Conservation (phyloP, 768 basidiomycete species). For the Podaxis pistillaris region DNA sequence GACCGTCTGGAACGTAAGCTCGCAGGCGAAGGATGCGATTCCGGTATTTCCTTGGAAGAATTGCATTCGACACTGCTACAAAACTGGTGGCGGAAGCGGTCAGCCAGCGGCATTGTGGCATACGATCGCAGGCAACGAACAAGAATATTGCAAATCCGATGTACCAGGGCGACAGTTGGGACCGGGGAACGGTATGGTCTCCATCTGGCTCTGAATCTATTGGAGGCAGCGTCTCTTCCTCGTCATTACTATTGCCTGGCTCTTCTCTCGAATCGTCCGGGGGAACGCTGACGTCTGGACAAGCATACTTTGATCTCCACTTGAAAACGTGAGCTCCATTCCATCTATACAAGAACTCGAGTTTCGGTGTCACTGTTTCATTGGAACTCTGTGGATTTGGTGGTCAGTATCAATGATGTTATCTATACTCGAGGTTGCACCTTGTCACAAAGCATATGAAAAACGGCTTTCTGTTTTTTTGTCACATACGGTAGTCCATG, state of each 20-base stretch:
- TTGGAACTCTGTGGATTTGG: background rate
- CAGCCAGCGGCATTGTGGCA: background rate
- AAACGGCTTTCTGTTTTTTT: slow-evolving; percentile 28
- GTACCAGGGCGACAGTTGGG: background rate
- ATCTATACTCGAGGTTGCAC: background rate
- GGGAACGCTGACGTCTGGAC: slow-evolving; percentile 15
- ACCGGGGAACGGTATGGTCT: background rate
- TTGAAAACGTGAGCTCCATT: slow-evolving; percentile 27
- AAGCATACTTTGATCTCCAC: slow-evolving; percentile 25
- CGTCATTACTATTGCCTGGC: background rate
- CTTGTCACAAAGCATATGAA: slow-evolving; percentile 29
- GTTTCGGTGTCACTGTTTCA: slow-evolving; percentile 13
- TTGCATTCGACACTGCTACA: background rate
- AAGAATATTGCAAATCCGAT: background rate
- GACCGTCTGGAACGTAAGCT: background rate
- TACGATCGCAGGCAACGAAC: background rate
- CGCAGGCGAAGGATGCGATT: background rate
- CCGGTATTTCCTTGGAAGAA: background rate
- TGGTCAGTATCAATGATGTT: background rate
- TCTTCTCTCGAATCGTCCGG: background rate
- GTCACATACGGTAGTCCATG: slow-evolving; percentile 29
- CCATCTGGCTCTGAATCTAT: slow-evolving; percentile 1
- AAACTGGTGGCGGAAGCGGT: background rate
- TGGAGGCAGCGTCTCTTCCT: background rate
- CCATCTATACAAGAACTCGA: slow-evolving; percentile 21